A percentile compares a stretch with the other conserved stretches of the same genome.
These are phyloP conservation scores for Leccinum ponderosum DNA, from an alignment of 1,284 basidiomycete species.

Conservation along the genomic window DNA sequence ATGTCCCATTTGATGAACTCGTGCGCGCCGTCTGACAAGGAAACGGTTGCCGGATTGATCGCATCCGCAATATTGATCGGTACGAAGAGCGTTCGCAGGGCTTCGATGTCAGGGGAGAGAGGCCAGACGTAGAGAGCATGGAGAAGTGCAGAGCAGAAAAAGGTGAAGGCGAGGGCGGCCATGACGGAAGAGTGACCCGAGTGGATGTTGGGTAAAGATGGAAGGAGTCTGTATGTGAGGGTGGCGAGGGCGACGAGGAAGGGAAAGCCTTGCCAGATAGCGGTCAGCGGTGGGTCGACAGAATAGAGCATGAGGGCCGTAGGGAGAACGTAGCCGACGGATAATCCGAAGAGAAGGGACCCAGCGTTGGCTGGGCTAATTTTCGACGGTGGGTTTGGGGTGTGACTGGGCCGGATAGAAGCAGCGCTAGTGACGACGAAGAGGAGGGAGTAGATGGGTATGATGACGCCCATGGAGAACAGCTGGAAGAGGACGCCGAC, in stretches of 20 bases:
- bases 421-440: no score
- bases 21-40: no score
- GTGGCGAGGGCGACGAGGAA: slow-evolving; percentile 34
- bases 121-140: no score
- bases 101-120: no score
- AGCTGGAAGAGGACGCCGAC: slow-evolving; percentile 32
- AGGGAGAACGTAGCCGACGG: slow-evolving; percentile 33
- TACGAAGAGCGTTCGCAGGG: no score
- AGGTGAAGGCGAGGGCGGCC: slow-evolving; percentile 34
- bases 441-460: slow-evolving; percentile 44
- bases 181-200: slow-evolving; percentile 41
- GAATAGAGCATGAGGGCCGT: slow-evolving; percentile 38
- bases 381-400: neutral
- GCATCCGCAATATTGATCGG: no score
- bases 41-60: no score
- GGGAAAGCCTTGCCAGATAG: slow-evolving; percentile 48
- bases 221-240: slow-evolving; percentile 21
- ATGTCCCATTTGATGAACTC: no score
- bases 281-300: slow-evolving; percentile 37
- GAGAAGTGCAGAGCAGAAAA: slow-evolving; percentile 32
- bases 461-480: slow-evolving; percentile 36
- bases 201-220: slow-evolving; percentile 21
- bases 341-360: slow-evolving; percentile 35
- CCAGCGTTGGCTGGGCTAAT: slow-evolving; percentile 42
- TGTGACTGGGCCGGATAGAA: no score